Evolutionary conservation across 805 yeast species (phyloP).

Genomic region (Candida wancherniae): DNA sequence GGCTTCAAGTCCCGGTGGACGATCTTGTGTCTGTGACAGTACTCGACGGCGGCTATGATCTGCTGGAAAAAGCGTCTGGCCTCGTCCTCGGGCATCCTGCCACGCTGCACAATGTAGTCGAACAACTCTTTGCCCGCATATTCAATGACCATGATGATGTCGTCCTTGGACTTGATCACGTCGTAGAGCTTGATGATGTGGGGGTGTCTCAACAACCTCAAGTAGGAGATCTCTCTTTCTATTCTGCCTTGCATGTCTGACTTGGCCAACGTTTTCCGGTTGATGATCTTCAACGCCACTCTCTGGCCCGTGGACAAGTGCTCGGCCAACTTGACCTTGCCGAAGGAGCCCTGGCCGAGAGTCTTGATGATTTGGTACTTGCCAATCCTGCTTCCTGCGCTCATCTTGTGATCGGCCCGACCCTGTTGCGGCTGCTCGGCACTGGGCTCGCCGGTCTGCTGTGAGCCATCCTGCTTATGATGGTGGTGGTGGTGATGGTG

Average conservation of each 20-base stretch:
- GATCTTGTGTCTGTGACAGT: constrained; percentile 93
- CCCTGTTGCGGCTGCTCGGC: constrained; percentile 24
- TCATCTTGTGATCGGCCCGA: too few species aligned
- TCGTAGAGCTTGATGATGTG: constrained; percentile 94
- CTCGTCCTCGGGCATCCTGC: constrained; percentile 86
- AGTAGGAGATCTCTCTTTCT: constrained; percentile 88
- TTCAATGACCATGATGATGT: constrained; percentile 95
- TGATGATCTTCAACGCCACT: constrained; percentile 90
- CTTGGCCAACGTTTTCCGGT: constrained; percentile 86
- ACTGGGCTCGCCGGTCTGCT: constrained; percentile 2
- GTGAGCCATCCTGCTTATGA: constrained; percentile 7
- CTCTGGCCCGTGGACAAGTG: constrained; percentile 87
- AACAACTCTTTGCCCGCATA: constrained; percentile 95
- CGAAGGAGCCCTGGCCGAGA: constrained; percentile 94
- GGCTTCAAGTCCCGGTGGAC: constrained; percentile 97
- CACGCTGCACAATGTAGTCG: constrained; percentile 91
- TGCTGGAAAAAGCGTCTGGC: constrained; percentile 94
- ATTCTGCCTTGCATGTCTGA: constrained; percentile 96
- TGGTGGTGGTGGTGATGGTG: constrained; percentile 6
- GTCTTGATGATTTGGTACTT: constrained; percentile 91
- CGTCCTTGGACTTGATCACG: constrained; percentile 91
- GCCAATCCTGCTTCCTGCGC: constrained; percentile 60
- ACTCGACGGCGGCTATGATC: constrained; percentile 92
- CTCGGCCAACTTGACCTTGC: constrained; percentile 88
- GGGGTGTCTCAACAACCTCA: constrained; percentile 86